These are phyloP conservation scores for Entonaema liquescens DNA, from an alignment of 495 filamentous ascomycete species.

Conservation along the genomic window DNA sequence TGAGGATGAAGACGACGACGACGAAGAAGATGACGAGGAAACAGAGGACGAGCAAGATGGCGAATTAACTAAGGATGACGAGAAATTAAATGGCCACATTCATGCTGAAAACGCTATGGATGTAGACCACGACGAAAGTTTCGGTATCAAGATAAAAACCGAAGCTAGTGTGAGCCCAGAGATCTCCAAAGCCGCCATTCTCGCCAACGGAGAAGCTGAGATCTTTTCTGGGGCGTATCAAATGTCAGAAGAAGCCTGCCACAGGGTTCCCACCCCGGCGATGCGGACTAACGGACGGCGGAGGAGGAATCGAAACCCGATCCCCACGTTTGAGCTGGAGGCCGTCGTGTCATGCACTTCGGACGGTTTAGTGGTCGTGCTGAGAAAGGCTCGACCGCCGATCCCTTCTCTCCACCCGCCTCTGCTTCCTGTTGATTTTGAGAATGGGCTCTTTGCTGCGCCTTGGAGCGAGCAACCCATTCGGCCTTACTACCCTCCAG, in stretches of 20 bases:
- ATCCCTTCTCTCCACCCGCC: conserved; percentile 66
- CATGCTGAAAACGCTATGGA: conserved; percentile 44
- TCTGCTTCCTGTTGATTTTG: conserved; percentile 57
- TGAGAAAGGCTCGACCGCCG: conserved; percentile 76
- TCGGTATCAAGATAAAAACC: conserved; percentile 29
- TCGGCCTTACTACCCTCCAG: conserved; percentile 53
- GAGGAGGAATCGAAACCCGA: conserved; percentile 28
- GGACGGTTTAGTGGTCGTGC: conserved; percentile 84
- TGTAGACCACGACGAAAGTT: conserved; percentile 38
- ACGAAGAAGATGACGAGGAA: conserved; percentile 45
- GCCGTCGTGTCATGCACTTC: conserved; percentile 92
- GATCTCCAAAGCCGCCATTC: conserved; percentile 13
- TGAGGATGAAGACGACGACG: conserved; percentile 47
- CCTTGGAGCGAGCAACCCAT: conserved; percentile 76
- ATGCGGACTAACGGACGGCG: conserved; percentile 12
- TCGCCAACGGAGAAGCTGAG: neutral
- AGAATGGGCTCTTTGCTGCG: conserved; percentile 78
- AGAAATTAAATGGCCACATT: conserved; percentile 41
- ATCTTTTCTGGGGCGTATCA: conserved; percentile 9
- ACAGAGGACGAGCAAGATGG: conserved; percentile 22
- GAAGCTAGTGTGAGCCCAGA: conserved; percentile 26
- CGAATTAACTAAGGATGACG: conserved; percentile 24
- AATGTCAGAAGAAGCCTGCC: conserved; percentile 13
- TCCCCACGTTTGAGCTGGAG: conserved; percentile 72
- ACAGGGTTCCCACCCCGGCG: conserved; percentile 19